Evolutionary conservation across 495 filamentous ascomycete species (phyloP).

Genomic region (Talaromyces trachyspermus): DNA sequence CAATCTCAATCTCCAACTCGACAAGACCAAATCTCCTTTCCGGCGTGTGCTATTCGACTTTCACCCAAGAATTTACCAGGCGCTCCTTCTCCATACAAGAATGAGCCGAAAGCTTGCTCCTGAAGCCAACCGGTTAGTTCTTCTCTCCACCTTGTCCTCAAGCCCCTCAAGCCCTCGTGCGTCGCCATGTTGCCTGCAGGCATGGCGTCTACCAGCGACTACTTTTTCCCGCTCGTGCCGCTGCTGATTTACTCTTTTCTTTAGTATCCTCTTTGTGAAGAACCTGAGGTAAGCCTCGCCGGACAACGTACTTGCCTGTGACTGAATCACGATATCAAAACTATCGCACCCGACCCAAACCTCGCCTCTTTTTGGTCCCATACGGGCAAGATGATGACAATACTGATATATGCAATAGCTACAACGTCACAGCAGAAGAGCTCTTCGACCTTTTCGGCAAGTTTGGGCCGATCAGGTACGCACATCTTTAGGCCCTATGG

Average conservation of each 20-base stretch:
- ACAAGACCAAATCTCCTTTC: conserved; percentile 5
- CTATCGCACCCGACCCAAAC: no score
- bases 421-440: conserved; percentile 91
- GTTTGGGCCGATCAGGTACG: conserved; percentile 88
- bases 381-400: not conserved
- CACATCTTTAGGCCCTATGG: conserved; percentile 1
- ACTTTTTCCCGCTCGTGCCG: no score
- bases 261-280: conserved; percentile 94
- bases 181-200: not conserved
- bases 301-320: conserved; percentile 5
- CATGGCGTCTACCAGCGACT: no score
- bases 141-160: conserved; percentile 12
- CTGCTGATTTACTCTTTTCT: no score
- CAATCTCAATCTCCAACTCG: conserved; percentile 11
- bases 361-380: no score
- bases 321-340: not conserved
- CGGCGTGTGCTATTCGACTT: conserved; percentile 8
- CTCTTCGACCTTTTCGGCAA: conserved; percentile 93
- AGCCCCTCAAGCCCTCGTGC: conserved; percentile 5
- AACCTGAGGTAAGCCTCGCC: conserved; percentile 69
- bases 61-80: conserved; percentile 5
- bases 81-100: conserved; percentile 24
- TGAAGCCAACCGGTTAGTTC: conserved; percentile 84
- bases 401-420: conserved; percentile 44
- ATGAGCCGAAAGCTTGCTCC: conserved; percentile 76